Conservation (phyloP, 2,329 filamentous ascomycete species). For the Botryotinia calthae region DNA sequence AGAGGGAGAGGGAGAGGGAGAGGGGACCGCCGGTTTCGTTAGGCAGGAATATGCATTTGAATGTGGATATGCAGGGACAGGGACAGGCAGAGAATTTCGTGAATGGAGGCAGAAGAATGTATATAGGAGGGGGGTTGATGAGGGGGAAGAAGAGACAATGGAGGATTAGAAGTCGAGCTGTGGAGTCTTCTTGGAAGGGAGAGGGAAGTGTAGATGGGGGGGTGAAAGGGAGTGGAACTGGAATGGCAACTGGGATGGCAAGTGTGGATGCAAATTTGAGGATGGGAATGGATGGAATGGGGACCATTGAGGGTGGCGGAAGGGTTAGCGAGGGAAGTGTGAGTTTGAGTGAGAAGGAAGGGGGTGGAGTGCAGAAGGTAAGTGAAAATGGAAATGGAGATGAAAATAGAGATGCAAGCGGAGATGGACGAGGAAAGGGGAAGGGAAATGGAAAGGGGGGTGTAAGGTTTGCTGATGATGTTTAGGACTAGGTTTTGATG, state of each 20-base stretch:
- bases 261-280: not conserved
- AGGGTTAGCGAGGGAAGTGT: not conserved
- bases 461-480: constrained; percentile 17
- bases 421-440: not conserved
- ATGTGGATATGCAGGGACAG: not conserved
- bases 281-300: not conserved
- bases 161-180: constrained; percentile 10
- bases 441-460: not conserved
- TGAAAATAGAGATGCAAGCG: not conserved
- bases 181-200: not conserved
- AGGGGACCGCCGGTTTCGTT: constrained; percentile 8
- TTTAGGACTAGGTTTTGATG: not conserved
- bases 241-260: not conserved
- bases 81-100: not conserved
- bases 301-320: not conserved
- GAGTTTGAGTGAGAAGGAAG: not conserved
- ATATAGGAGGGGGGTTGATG: not conserved
- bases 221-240: not conserved
- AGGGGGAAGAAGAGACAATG: constrained; percentile 14
- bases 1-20: not conserved
- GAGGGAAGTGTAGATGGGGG: not conserved
- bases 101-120: not conserved
- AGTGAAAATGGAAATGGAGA: not conserved
- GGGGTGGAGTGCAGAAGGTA: not conserved
- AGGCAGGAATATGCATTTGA: not conserved